Percentiles rank a stretch among this genome's conserved stretches.
Evolutionary conservation across 106 monocot species (phyloP).

Genomic region (Platanthera guangdongensis): DNA sequence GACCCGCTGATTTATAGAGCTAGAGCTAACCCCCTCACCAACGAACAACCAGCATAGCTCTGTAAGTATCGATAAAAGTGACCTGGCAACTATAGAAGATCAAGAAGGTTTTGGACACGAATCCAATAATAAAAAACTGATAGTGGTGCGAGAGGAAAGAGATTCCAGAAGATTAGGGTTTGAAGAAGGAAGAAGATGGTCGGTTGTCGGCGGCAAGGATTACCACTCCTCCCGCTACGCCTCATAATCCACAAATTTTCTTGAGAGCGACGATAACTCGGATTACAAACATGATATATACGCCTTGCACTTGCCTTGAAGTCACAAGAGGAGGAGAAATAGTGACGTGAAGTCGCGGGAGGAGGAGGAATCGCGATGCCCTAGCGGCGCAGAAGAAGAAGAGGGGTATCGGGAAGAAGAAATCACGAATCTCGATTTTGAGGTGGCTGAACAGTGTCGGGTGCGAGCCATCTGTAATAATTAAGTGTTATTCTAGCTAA

Average conservation of each 20-base stretch:
- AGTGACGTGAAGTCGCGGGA: too few relatives aligned
- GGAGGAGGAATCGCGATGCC: too few relatives aligned
- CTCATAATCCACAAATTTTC: constrained; percentile 6
- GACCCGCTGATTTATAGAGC: too few relatives aligned
- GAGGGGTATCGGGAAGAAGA: too few relatives aligned
- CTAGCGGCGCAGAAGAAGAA: too few relatives aligned
- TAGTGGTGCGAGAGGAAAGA: not conserved
- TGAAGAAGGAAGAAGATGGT: not conserved
- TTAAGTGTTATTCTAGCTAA: too few relatives aligned
- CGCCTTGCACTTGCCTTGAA: too few relatives aligned
- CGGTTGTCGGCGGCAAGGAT: not conserved
- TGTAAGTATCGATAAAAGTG: not conserved
- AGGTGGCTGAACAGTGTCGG: too few relatives aligned
- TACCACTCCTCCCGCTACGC: constrained; percentile 4
- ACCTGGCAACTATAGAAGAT: not conserved
- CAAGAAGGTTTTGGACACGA: constrained; percentile 1
- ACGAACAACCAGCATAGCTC: too few relatives aligned
- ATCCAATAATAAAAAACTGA: not conserved
- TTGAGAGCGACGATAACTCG: not conserved
- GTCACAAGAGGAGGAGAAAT: too few relatives aligned
- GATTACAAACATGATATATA: constrained; percentile 2
- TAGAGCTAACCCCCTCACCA: not conserved
- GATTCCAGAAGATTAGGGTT: not conserved
- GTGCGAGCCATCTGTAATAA: too few relatives aligned
- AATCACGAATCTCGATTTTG: too few relatives aligned